These are phyloP conservation scores for Paecilomyces formosus DNA, from an alignment of 2,329 filamentous ascomycete genomes.

Conservation along the genomic window DNA sequence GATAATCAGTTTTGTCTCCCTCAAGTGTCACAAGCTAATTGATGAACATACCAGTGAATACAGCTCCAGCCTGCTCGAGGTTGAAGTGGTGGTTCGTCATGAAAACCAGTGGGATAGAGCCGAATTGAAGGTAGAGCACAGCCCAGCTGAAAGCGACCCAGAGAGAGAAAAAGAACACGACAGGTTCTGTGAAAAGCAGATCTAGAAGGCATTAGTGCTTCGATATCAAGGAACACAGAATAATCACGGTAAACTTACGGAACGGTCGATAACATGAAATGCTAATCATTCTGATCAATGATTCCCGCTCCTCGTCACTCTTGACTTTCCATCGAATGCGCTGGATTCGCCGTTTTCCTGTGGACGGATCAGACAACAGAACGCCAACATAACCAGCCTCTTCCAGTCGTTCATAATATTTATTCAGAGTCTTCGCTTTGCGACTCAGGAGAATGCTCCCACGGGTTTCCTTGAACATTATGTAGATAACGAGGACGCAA, in stretches of 20 bases:
- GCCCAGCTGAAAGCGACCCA: slow-evolving; percentile 91
- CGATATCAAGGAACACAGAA: neutral
- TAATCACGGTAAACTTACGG: slow-evolving; percentile 31
- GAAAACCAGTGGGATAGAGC: slow-evolving; percentile 73
- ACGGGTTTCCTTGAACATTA: slow-evolving; percentile 75
- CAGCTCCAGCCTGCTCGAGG: slow-evolving; percentile 58
- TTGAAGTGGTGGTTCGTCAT: slow-evolving; percentile 59
- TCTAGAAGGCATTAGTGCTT: slow-evolving; percentile 18
- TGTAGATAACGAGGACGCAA: slow-evolving; percentile 55
- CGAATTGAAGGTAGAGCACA: slow-evolving; percentile 77
- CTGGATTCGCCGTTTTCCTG: slow-evolving; percentile 24
- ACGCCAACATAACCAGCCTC: slow-evolving; percentile 52
- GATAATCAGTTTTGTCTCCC: slow-evolving; percentile 1
- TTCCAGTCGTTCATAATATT: slow-evolving; percentile 72
- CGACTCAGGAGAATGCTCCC: slow-evolving; percentile 70
- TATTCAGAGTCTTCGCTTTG: slow-evolving; percentile 67
- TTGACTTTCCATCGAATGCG: slow-evolving; percentile 74
- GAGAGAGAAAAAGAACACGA: slow-evolving; percentile 67
- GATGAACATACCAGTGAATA: slow-evolving; percentile 51
- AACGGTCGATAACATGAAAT: slow-evolving; percentile 74
- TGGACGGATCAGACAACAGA: slow-evolving; percentile 31
- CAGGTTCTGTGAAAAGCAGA: slow-evolving; percentile 56
- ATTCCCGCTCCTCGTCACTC: slow-evolving; percentile 67
- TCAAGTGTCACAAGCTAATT: neutral
- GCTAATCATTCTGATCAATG: slow-evolving; percentile 60